Evolutionary conservation across 441 rosid genomes (phyloP).

Genomic region (Populus trichocarpa): DNA sequence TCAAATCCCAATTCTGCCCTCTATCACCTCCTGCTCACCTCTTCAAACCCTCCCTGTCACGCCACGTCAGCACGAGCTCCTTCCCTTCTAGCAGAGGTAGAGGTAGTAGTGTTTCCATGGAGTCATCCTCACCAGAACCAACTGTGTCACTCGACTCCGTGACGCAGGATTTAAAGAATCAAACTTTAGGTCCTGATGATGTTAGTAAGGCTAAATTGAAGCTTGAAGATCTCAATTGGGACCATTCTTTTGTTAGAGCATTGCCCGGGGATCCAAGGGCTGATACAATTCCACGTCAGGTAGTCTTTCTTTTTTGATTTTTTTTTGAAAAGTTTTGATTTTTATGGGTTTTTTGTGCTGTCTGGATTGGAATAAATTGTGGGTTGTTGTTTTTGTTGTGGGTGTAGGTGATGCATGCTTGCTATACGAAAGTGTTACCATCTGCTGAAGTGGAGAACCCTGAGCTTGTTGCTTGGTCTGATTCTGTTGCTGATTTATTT

Average conservation of each 20-base stretch:
- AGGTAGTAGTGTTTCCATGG: conserved; percentile 39
- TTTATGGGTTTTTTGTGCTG: conserved; percentile 11
- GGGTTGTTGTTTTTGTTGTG: neutral
- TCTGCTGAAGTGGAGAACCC: conserved; percentile 87
- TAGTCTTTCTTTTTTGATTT: conserved; percentile 10
- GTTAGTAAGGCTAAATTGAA: conserved; percentile 18
- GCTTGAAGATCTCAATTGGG: conserved; percentile 88
- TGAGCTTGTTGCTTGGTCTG: conserved; percentile 93
- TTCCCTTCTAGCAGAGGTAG: conserved; percentile 11
- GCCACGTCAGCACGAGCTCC: conserved; percentile 23
- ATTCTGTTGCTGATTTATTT: conserved; percentile 71
- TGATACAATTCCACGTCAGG: conserved; percentile 81
- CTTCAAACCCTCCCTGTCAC: conserved; percentile 18
- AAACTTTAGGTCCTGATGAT: conserved; percentile 33
- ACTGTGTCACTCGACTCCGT: conserved; percentile 57
- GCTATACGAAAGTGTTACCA: conserved; percentile 83
- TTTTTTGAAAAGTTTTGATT: neutral
- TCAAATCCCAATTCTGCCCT: conserved; percentile 18
- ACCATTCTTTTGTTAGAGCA: conserved; percentile 78
- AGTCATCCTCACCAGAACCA: conserved; percentile 44
- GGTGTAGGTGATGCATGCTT: conserved; percentile 73
- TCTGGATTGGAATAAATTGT: neutral
- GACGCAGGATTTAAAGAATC: conserved; percentile 65
- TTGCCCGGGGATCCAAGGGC: conserved; percentile 80
- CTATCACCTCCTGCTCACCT: neutral